Evolutionary conservation across 352 stramenopile genomes (phyloP).

Genomic region (Globisporangium camurandrum): DNA sequence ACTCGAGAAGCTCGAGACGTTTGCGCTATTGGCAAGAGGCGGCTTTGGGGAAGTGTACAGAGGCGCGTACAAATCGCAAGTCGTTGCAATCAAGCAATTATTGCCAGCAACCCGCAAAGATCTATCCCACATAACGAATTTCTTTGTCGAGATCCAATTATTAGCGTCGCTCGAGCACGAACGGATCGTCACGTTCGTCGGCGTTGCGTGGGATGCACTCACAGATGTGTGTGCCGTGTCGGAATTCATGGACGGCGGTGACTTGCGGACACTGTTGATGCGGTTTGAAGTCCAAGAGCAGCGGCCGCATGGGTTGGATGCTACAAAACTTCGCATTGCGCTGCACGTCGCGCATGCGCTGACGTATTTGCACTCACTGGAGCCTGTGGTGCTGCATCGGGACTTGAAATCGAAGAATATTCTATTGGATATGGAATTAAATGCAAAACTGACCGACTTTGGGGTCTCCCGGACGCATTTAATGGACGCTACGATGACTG

Average conservation of each 20-base stretch:
- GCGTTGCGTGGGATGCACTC: slow-evolving; percentile 31
- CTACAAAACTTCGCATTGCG: slow-evolving; percentile 46
- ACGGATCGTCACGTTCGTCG: slow-evolving; percentile 32
- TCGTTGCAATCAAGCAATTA: slow-evolving; percentile 19
- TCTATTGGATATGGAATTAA: slow-evolving; percentile 22
- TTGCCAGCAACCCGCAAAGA: slow-evolving; percentile 15
- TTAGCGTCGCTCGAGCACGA: slow-evolving; percentile 32
- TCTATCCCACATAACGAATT: slow-evolving; percentile 24
- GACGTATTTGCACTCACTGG: slow-evolving; percentile 43
- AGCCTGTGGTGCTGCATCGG: slow-evolving; percentile 26
- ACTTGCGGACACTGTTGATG: slow-evolving; percentile 31
- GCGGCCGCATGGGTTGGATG: slow-evolving; percentile 26
- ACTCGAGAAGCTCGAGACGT: slow-evolving; percentile 19
- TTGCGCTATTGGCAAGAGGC: slow-evolving; percentile 21
- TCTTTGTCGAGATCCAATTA: slow-evolving; percentile 33
- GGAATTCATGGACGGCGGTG: slow-evolving; percentile 38
- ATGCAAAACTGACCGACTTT: slow-evolving; percentile 59
- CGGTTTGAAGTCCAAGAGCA: slow-evolving; percentile 27
- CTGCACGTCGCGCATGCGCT: slow-evolving; percentile 33
- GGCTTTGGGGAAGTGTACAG: slow-evolving; percentile 28
- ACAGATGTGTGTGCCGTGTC: slow-evolving; percentile 28
- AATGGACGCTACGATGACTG: slow-evolving; percentile 35
- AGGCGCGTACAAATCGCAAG: slow-evolving; percentile 17
- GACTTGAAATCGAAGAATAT: slow-evolving; percentile 40
- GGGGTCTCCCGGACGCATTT: slow-evolving; percentile 31